These are phyloP conservation scores for Xylaria sp. DNA, from an alignment of 2,329 filamentous ascomycete species.

Conservation along the genomic window DNA sequence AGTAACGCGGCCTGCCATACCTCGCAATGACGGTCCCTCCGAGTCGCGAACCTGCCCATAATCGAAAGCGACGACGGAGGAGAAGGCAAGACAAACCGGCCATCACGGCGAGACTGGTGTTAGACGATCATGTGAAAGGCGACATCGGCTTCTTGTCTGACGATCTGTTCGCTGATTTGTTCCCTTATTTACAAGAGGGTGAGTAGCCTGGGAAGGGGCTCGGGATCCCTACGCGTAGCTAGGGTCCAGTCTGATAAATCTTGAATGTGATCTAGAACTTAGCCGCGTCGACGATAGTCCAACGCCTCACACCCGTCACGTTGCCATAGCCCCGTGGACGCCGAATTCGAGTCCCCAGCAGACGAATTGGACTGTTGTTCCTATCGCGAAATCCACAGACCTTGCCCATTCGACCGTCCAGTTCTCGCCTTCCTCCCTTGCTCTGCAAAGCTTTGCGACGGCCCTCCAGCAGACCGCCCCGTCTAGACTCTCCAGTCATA, in stretches of 20 bases:
- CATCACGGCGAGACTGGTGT: conserved; percentile 76
- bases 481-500: conserved; percentile 72
- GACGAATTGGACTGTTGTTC: conserved; percentile 82
- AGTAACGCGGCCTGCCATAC: neutral
- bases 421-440: conserved; percentile 71
- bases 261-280: conserved; percentile 30
- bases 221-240: conserved; percentile 9
- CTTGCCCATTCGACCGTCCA: conserved; percentile 78
- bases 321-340: conserved; percentile 75
- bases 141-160: conserved; percentile 86
- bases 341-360: conserved; percentile 62
- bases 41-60: conserved; percentile 14
- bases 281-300: conserved; percentile 35
- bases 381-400: conserved; percentile 66
- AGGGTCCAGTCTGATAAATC: conserved; percentile 13
- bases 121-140: conserved; percentile 83
- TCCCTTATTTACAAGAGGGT: conserved; percentile 63
- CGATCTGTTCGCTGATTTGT: conserved; percentile 81
- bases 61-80: conserved; percentile 50
- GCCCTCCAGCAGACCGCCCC: conserved; percentile 73
- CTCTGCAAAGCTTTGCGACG: conserved; percentile 78
- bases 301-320: conserved; percentile 55
- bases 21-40: conserved; percentile 26
- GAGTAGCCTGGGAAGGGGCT: conserved; percentile 37
- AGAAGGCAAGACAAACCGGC: conserved; percentile 71